Evolutionary conservation across 768 basidiomycete species (phyloP), one percentile per base, ranked within the genome.

Genomic region (Amyloporia xantha): DNA sequence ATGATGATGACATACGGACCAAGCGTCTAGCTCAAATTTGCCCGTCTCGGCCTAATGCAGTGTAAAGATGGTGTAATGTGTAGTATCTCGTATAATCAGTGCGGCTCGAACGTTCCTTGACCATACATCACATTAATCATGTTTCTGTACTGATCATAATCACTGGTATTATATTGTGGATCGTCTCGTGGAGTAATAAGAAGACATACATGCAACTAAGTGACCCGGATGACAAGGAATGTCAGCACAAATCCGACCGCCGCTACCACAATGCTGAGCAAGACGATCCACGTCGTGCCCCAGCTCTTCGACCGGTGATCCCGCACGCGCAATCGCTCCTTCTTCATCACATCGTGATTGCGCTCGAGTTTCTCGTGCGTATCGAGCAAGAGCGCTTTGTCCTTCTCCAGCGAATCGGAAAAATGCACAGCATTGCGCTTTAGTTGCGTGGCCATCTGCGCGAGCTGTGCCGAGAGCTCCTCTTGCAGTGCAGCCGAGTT

Each of bases 381-480:
- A 9, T 73, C 70, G 25, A 80, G 78, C 2, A 96, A 63, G 6
- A 92, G 74, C 0, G 72, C 71, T 57, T 86, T 80, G 64, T 97
- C 94, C 48, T 82, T 82, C 36, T 71, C 81, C 1, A 98, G 70
- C 10, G 81, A 71, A 3, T 74, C 72, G 4, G 85, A 77, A 62
- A 97, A 94, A 57, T 91, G 81, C 0, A 84, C 62, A 0, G 91
- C 84, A 55, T 95, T 95, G 20, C 79, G 74, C 58, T 87, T 89
- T 43, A 98, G 79, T 61, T 92, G 91, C 9, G 81, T 71, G 0
- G 91, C 91, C 94, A 98, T 97, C 48, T 79, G 65, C 0, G 81
- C 82, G 21, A 94, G 78, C 58, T 90, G 84, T 7, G 71, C 71
- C 0, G 86, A 76, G 41, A 94, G 78, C 20, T 87, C 79, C 44